Base-by-base conservation (phyloP, 2,329 filamentous ascomycete species). In the Ophiostoma populinum region DNA sequence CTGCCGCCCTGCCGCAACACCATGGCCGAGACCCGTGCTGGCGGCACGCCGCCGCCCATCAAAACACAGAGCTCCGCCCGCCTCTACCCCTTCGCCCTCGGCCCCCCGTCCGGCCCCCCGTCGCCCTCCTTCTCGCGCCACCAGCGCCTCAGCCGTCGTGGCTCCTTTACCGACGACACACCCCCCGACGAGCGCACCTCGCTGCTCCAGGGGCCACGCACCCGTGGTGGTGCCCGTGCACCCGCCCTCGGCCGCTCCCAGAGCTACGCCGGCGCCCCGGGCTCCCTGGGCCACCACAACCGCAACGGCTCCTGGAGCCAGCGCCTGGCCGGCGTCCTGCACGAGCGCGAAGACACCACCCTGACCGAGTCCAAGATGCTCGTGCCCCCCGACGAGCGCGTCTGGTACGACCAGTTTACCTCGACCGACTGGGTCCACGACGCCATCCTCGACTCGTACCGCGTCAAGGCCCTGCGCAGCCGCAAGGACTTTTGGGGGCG, bases 371-470 rank as follows among this genome's bases (percentile, higher is more conserved):
- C 75, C 32, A 80, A 75, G 48, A 59, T 64, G 22, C 75, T 72
- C 5, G 56, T 79, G 8, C 33, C 73, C 46, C 62, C 76, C 34
- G 81, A 94, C 49, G 85, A 95, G 46, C 75, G 90, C 40, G 80
- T 92, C 8, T 95, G 90, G 90, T 95, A 95, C 57, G 90, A 98
- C 60, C 90, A 98, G 56, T 93, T 93, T 50, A 93, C 85, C 6
- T 92, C 82, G 6, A 94, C 83, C 37, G 87, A 98, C 54, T 98
- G 90, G 90, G 86, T 98, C 1, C 87, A 93, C 52, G 90, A 98
- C 55, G 86, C 80, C 53, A 94, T 98, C 46, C 82, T 85, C 48
- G 90, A 95, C 56, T 83, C 86, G 8, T 82, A 85, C 47, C 80
- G 90, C 18, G 74, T 92, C 33, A 90, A 92, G 53, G 75, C 75